Base-by-base conservation (phyloP, 2,329 filamentous ascomycete species). In the Colletotrichum filicis region DNA sequence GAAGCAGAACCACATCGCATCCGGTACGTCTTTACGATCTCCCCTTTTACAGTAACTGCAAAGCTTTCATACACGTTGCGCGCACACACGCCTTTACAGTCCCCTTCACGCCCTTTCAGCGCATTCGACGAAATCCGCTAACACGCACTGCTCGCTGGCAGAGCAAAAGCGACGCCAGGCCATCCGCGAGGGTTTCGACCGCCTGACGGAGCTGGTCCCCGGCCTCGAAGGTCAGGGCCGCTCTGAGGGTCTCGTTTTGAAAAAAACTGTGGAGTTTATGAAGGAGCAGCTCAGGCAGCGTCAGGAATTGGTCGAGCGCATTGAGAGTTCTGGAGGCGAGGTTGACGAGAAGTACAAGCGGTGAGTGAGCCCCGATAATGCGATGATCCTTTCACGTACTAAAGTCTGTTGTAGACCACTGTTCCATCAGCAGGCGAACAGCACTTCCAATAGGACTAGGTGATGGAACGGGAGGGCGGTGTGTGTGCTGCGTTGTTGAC, bases 171-270 rank as follows among this genome's bases (percentile, higher is more conserved):
- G 85, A 49, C 80, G 85, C 35, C 81, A 85, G 73, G 93, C 93
- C 16, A 97, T 98, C 76, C 89, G 95, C 59, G 91, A 94, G 71
- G 94, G 93, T 69, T 97, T 97, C 80, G 94, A 97, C 81, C 89
- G 92, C 42, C 88, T 98, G 30, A 94, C 94, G 19, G 90, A 92
- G 66, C 87, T 97, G 37, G 94, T 97, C 1, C 95, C 95, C 0
- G 94, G 94, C 0, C 87, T 97, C 66, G 90, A 94, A 77, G 95
- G 95, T 1, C 93, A 95, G 79, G 95, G 93, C 1, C 91, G 95
- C 58, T 97, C 94, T 75, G 95, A 98, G 81, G 94, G 94, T 32
- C 87, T 95, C 22, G 94, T 98, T n/a, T 86, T 98, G 26, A 90
- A 92, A 75, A 89, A 89, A 75, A 93, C 92, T 0, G 89, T 93